Evolutionary conservation across 2,329 filamentous ascomycete species (phyloP).

Genomic region (Penicillium sp.): DNA sequence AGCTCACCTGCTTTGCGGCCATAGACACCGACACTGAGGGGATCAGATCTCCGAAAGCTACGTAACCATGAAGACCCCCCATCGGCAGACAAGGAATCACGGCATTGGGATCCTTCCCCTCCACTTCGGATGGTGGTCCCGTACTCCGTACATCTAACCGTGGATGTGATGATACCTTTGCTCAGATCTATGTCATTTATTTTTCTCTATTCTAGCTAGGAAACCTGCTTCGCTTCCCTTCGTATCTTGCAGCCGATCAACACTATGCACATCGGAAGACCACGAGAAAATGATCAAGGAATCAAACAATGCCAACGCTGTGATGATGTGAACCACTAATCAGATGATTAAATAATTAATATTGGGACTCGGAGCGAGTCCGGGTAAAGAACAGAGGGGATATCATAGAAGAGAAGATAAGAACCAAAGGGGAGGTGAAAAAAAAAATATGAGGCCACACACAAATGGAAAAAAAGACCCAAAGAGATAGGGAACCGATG

Average conservation of each 20-base stretch:
- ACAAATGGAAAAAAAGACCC: conserved; percentile 2
- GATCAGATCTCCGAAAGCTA: not conserved
- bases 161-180: not conserved
- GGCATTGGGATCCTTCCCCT: not conserved
- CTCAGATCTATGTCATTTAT: conserved; percentile 18
- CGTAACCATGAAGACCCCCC: conserved; percentile 5
- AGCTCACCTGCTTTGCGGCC: no score
- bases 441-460: not conserved
- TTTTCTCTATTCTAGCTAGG: conserved; percentile 14
- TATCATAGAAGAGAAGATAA: conserved; percentile 42
- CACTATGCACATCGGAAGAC: conserved; percentile 18
- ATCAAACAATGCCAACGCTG: conserved; percentile 22
- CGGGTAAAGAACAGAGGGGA: conserved; percentile 43
- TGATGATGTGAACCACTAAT: conserved; percentile 20
- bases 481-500: conserved; percentile 21
- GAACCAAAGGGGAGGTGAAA: conserved; percentile 18
- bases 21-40: not conserved
- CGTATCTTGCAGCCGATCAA: conserved; percentile 16
- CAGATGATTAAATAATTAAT: conserved; percentile 34
- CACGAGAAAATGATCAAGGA: conserved; percentile 16
- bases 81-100: conserved; percentile 6
- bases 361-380: conserved; percentile 32
- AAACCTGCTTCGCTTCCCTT: conserved; percentile 1
- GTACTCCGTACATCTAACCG: conserved; percentile 7
- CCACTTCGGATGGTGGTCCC: conserved; percentile 10